Evolutionary conservation across 345 rosid genomes (phyloP).

Genomic region (Citropsis articulata): DNA sequence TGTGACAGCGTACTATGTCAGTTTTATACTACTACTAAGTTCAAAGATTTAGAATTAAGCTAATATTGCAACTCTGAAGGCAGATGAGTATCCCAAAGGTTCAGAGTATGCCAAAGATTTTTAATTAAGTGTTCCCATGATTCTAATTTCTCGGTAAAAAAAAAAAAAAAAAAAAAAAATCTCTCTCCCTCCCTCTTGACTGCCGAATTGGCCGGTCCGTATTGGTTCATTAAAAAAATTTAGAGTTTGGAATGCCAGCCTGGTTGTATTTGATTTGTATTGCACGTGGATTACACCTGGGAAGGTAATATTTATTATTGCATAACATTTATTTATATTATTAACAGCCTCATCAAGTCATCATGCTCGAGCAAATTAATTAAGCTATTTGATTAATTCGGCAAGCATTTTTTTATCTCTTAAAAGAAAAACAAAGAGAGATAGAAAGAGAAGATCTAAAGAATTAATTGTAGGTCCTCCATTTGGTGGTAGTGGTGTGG

Average conservation of each 20-base stretch:
- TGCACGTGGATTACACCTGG: background rate
- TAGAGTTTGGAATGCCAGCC: background rate
- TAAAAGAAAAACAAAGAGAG: too few relatives aligned
- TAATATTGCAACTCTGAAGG: background rate
- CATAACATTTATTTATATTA: too few relatives aligned
- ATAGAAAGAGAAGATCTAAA: background rate
- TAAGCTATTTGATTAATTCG: background rate
- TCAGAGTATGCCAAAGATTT: background rate
- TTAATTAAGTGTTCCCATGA: background rate
- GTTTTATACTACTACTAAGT: background rate
- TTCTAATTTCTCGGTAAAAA: background rate
- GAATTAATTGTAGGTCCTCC: background rate
- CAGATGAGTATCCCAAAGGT: background rate
- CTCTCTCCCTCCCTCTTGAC: background rate
- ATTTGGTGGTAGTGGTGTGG: background rate
- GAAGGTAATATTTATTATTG: background rate
- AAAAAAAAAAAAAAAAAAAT: background rate
- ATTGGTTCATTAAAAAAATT: background rate
- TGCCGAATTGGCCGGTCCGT: background rate
- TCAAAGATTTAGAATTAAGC: background rate
- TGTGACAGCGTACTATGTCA: background rate
- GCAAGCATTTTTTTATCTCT: background rate
- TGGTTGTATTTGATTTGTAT: background rate
- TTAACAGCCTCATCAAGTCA: background rate
- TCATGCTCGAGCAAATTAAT: background rate